phyloP scores from a whole-genome alignment of 2,329 filamentous ascomycete species.

The Leptodontidium sp. region DNA sequence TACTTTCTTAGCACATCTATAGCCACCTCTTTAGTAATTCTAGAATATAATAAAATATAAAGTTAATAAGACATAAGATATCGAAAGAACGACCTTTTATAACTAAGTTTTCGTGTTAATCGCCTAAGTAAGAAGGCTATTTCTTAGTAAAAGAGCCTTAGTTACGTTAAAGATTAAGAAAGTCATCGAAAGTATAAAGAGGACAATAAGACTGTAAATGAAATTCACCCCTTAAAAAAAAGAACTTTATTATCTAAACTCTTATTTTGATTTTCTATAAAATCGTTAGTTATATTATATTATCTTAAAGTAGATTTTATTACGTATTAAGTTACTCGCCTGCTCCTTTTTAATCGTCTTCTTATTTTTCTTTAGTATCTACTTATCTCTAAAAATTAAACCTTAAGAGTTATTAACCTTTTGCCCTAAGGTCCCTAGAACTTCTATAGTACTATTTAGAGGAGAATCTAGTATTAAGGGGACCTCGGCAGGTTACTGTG shows the following conservation, averaged over 20 bases:
- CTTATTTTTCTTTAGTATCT: constrained; percentile 86
- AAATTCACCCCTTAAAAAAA: constrained; percentile 95
- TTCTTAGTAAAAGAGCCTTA: constrained; percentile 74
- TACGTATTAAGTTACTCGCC: constrained; percentile 81
- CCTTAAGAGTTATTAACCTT: constrained; percentile 81
- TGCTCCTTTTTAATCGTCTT: constrained; percentile 78
- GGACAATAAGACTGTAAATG: constrained; percentile 92
- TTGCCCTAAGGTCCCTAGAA: constrained; percentile 81
- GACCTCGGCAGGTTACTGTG: no score
- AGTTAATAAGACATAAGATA: constrained; percentile 81
- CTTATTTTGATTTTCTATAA: constrained; percentile 88
- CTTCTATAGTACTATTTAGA: constrained; percentile 89
- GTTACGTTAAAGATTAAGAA: constrained; percentile 94
- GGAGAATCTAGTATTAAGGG: constrained; percentile 64
- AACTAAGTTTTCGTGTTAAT: constrained; percentile 79
- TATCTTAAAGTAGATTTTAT: constrained; percentile 3
- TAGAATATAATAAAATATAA: constrained; percentile 83
- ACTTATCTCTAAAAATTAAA: constrained; percentile 90
- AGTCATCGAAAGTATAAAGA: constrained; percentile 87
- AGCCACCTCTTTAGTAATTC: constrained; percentile 84
- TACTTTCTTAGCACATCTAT: constrained; percentile 88
- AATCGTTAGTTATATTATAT: constrained; percentile 48
- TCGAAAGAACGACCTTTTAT: constrained; percentile 81
- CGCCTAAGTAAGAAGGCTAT: constrained; percentile 86
- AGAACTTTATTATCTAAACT: constrained; percentile 90